Evolutionary conservation across 2,329 filamentous ascomycete genomes (phyloP), one percentile per base, ranked within the genome.

Genomic region (Chrysoporthe austroafricana): DNA sequence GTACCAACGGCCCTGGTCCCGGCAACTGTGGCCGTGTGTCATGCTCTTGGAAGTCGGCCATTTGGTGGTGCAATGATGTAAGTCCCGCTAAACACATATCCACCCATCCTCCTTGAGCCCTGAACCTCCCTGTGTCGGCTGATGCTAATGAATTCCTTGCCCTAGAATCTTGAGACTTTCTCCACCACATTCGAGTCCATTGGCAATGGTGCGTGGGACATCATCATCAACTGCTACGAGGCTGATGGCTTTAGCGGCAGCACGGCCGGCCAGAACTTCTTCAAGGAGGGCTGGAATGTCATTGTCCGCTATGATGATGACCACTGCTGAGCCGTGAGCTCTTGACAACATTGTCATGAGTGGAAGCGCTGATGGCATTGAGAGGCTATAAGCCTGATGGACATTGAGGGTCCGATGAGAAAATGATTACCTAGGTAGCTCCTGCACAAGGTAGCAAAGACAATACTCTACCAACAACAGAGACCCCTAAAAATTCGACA

Each of bases 51-150:
- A 26, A 46, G 1, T 39, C 65, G 3, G 65, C 60, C 11, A 63
- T 66, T 13, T 66, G 65, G 61, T 63, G 61, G 61, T 63, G 61
- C 46, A 63, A 63, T 26, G 61, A 63, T 6, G 48, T 63, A 52
- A 54, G 48, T 43, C 7, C 13, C 26, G 4, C 21, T 2, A 7
- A 54, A 21, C 11, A 14, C 21, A 32, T 5, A 3, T 21, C 26
- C 52, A 32, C 16, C 9, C 5, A 34, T 8, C 26, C 52, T 18
- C 4, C 13, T 56, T 6, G 11, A 14, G 4, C 34, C 32, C 14
- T 32, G 9, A 14, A 34, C 5, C 34, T 56, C 18, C 34, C 8
- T 13, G 18, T 46, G 7, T 46, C 44, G 44, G 16, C 34, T 21
- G 34, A 16, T 57, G 54, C 16, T 57, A 2, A 57, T 2, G 7